phyloP scores from a whole-genome alignment of 352 stramenopile genomes.

The Globisporangium paroecandrum region DNA sequence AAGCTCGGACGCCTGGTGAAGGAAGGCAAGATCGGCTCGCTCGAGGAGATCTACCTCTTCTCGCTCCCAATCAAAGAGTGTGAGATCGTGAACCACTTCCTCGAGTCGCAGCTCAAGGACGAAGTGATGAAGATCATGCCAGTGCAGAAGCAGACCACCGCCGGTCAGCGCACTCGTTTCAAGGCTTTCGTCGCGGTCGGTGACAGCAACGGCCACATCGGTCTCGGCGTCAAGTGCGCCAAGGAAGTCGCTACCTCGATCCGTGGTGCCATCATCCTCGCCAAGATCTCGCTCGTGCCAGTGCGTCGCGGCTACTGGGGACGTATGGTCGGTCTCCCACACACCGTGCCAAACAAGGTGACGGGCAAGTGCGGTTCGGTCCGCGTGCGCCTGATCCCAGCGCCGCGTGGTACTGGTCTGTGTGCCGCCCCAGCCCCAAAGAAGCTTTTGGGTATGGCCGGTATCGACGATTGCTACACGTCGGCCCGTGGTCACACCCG shows the following conservation, averaged over 20 bases:
- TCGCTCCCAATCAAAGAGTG: conserved; percentile 99
- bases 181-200: conserved; percentile 99
- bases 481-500: conserved; percentile 96
- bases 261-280: conserved; percentile 98
- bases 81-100: conserved; percentile 99
- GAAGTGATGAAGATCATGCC: conserved; percentile 99
- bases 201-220: conserved; percentile 98
- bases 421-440: conserved; percentile 97
- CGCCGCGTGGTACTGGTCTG: conserved; percentile 98
- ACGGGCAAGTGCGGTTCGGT: conserved; percentile 99
- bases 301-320: conserved; percentile 99
- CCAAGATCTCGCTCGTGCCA: conserved; percentile 98
- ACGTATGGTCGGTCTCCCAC: conserved; percentile 90
- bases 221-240: conserved; percentile 98
- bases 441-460: conserved; percentile 99
- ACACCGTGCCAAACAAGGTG: conserved; percentile 99
- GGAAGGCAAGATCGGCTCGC: conserved; percentile 98
- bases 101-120: conserved; percentile 98
- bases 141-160: conserved; percentile 99
- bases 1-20: conserved; percentile 99
- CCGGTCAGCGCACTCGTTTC: conserved; percentile 99
- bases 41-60: conserved; percentile 99
- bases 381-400: conserved; percentile 98
- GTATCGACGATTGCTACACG: conserved; percentile 98
- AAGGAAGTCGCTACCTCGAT: conserved; percentile 99